Conservation (phyloP, 345 rosid genomes). For the Salix suchowensis region DNA sequence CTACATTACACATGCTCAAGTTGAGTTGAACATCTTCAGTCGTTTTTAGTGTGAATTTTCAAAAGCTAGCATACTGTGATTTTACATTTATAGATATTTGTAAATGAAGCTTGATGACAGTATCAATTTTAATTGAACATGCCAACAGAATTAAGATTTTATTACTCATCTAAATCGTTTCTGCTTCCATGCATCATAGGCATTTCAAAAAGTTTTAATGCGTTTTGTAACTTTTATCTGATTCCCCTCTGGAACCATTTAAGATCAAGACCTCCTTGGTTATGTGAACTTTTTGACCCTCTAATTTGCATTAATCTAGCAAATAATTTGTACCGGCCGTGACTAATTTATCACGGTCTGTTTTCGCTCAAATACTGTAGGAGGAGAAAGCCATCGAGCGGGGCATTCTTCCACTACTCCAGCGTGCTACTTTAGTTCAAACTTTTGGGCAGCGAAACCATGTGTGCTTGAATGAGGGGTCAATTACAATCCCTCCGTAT, state of each 20-base stretch:
- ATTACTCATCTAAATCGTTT: not conserved
- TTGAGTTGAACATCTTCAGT: not conserved
- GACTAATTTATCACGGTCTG: not conserved
- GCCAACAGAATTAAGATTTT: not conserved
- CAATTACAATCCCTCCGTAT: slow-evolving; percentile 90
- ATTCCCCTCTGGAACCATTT: not conserved
- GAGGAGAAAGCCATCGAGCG: slow-evolving; percentile 92
- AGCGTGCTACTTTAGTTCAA: slow-evolving; percentile 82
- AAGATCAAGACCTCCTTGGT: not conserved
- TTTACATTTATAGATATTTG: not conserved
- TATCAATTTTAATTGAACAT: not conserved
- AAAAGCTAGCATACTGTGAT: not conserved
- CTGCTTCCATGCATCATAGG: not conserved
- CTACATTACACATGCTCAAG: not conserved
- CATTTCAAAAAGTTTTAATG: not conserved
- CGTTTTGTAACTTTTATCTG: not conserved
- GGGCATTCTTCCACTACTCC: slow-evolving; percentile 79
- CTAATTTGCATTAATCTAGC: not conserved
- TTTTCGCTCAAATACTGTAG: slow-evolving; percentile 29
- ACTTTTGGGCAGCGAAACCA: slow-evolving; percentile 95
- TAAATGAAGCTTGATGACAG: not conserved
- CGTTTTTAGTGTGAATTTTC: not conserved
- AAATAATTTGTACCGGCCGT: not conserved
- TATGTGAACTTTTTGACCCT: not conserved
- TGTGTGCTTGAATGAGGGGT: slow-evolving; percentile 83